Evolutionary conservation across 2,329 filamentous ascomycete species (phyloP), one percentile per base, ranked within the genome.

Genomic region (Diaporthe vaccinii): DNA sequence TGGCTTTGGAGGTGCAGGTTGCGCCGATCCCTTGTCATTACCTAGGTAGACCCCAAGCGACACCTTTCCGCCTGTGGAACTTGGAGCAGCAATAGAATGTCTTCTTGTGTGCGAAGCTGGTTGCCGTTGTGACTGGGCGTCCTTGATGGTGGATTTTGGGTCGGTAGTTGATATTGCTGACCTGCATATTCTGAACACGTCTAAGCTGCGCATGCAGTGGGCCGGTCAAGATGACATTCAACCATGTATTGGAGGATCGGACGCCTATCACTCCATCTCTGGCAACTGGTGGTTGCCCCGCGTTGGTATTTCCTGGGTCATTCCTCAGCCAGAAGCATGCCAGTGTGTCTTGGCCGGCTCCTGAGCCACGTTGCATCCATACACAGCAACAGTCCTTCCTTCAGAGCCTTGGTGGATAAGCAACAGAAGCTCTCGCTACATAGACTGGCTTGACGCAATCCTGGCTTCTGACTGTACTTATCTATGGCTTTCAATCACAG

Each of bases 131-230:
- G 31, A 59, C 39, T 59, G 31, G 57, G 20, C 57, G 9, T 34
- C 57, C 5, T 36, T n/a, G 1, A 59, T 14, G 34, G 4, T 2
- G 34, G 44, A 46, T 15, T 14, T 3, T 36, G 31, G 57, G 20
- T 46, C 44, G 44, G 44, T 46, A 36, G 34, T n/a, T 36, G 20
- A 36, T 36, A 59, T 59, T 59, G 57, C 57, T 59, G 57, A 59
- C 57, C 36, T 59, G 57, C 57, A 59, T 59, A 36, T 59, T 10
- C 9, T n/a, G 20, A 22, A 59, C 34, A 39, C 12, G 10, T 39
- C 22, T 59, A n/a, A 59, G 34, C 57, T 59, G 20, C 20, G 3
- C 22, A 15, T n/a, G 31, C 57, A 39, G 57, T 2, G 9, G 10
- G 49, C 20, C 57, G 57, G 57, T 59, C 20, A 59, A 59, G 57